A percentile compares a stretch with the other conserved stretches of the same genome.
phyloP scores from a whole-genome alignment of 2,329 filamentous ascomycete genomes.

The Talaromyces sp. region DNA sequence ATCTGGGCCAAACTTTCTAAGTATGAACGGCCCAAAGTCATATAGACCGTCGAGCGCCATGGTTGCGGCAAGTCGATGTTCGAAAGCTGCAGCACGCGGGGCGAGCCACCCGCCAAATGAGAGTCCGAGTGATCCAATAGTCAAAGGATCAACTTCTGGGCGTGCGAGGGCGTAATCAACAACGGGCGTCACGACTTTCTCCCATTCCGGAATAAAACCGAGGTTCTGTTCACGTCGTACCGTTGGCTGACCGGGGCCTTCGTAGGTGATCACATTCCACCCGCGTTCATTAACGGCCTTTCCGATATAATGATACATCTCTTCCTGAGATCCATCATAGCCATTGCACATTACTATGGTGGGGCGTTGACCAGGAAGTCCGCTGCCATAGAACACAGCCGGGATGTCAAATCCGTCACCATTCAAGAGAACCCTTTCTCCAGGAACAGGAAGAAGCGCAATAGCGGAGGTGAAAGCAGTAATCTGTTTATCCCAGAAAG shows the following conservation, averaged over 20 bases:
- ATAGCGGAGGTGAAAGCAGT: slow-evolving; percentile 30
- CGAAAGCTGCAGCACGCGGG: slow-evolving; percentile 39
- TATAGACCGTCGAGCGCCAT: slow-evolving; percentile 37
- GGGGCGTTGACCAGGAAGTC: slow-evolving; percentile 20
- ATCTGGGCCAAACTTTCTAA: background rate
- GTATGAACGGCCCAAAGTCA: slow-evolving; percentile 13
- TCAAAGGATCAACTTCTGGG: slow-evolving; percentile 5
- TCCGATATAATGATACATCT: slow-evolving; percentile 35
- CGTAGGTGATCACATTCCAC: slow-evolving; percentile 41
- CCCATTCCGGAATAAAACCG: slow-evolving; percentile 43
- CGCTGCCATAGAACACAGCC: slow-evolving; percentile 30
- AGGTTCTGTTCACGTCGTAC: slow-evolving; percentile 36
- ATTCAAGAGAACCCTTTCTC: slow-evolving; percentile 26
- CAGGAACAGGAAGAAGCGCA: slow-evolving; percentile 16
- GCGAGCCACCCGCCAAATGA: slow-evolving; percentile 40
- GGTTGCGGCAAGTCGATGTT: slow-evolving; percentile 36
- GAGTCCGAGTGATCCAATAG: slow-evolving; percentile 34
- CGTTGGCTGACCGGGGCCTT: slow-evolving; percentile 42
- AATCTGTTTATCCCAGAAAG: slow-evolving; percentile 31
- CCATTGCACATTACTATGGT: slow-evolving; percentile 38
- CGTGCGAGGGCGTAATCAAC: slow-evolving; percentile 27
- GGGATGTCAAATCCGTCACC: slow-evolving; percentile 30
- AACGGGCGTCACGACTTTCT: slow-evolving; percentile 35
- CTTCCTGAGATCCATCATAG: slow-evolving; percentile 42
- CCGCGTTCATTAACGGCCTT: slow-evolving; percentile 33